Base-by-base conservation (phyloP, 257 asterid genomes). In the Thymus mandschuricus region DNA sequence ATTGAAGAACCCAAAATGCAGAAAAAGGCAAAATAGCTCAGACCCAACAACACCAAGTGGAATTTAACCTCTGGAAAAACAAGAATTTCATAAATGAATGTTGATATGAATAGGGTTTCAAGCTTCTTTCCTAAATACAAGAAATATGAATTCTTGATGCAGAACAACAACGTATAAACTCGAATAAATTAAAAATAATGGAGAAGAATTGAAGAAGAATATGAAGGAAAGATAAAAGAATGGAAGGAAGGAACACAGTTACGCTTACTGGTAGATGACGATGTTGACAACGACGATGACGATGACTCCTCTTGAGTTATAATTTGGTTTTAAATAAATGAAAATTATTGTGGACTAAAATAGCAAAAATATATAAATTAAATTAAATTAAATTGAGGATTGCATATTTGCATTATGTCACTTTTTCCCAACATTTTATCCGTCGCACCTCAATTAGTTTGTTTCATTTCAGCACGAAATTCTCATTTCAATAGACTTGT, bases 251-350 rank as follows among this genome's bases (percentile, higher is more conserved):
- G 48, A 55, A 40, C 48, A 54, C 38, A 34, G 56, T 63, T 59
- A 38, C 40, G 66, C 75, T 75, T 62, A 69, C 80, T 75, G 75
- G 68, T 75, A 62, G 67, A 27, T 49, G 70, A 68, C 33, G 67
- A 75, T 38, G 46, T 13, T 34, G 76, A 62, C 34, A 34, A 64
- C 27, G 66, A 76, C 69, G 80, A 54, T 44, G 54, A 55, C 66
- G 80, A 54, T 44, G 54, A 55, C 66, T 55, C 56, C 46, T 59
- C 64, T n/a, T 5, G 57, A 21, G 21, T 29, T 56, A 49, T n/a
- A 48, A 66, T 49, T 66, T 21, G 21, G 29, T 21, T 15, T 33
- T 33, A 50, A 33, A 13, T 49, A 31, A 40, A 61, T 60, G 15
- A 59, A 5, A 33, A 12, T 13, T 33, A 13, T 59, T 7, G 40